These are phyloP conservation scores for Dactylellina haptotyla DNA, from an alignment of 2,329 filamentous ascomycete genomes.

Conservation along the genomic window DNA sequence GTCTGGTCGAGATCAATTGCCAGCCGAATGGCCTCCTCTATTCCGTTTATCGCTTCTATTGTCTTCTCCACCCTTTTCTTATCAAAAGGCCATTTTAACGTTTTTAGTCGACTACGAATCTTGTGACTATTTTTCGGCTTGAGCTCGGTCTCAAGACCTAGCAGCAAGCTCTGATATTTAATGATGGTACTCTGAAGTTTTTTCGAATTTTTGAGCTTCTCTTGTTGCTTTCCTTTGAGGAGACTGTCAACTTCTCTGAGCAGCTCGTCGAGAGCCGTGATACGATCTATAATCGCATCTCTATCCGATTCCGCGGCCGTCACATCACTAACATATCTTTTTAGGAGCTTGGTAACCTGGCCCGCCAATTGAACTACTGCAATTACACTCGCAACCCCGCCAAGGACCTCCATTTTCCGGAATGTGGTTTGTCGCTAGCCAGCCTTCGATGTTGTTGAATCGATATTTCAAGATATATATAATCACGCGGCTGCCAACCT, in stretches of 20 bases:
- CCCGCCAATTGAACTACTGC: conserved; percentile 10
- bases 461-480: background rate
- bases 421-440: too few relatives aligned
- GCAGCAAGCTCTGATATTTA: background rate
- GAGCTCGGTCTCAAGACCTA: background rate
- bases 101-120: background rate
- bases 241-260: conserved; percentile 2
- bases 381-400: conserved; percentile 22
- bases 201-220: conserved; percentile 5
- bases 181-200: background rate
- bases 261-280: background rate
- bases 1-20: conserved; percentile 5
- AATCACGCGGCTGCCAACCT: too few relatives aligned
- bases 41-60: background rate
- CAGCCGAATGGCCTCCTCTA: conserved; percentile 4
- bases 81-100: conserved; percentile 1
- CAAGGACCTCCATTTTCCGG: conserved; percentile 13
- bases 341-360: conserved; percentile 12
- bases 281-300: background rate
- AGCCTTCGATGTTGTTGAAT: too few relatives aligned
- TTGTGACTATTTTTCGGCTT: background rate
- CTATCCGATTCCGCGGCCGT: conserved; percentile 5
- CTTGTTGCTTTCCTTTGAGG: conserved; percentile 4
- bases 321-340: conserved; percentile 6
- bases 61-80: background rate